These are phyloP conservation scores for Xylaria scruposa DNA, from an alignment of 495 filamentous ascomycete species.

Conservation along the genomic window DNA sequence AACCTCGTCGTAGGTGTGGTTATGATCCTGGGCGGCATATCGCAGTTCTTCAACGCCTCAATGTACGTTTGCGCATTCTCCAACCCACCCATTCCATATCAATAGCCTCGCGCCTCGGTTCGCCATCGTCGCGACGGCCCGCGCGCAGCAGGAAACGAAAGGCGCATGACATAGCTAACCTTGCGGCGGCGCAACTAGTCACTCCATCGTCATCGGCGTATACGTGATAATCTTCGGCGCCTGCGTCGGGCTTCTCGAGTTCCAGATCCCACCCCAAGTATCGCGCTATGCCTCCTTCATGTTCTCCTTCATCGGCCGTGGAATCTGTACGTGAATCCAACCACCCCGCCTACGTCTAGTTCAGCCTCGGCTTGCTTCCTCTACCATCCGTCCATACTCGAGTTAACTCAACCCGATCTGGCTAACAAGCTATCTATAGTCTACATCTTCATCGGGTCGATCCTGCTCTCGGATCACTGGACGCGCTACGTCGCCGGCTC, in stretches of 20 bases:
- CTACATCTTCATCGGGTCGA: constrained; percentile 93
- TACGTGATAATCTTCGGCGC: constrained; percentile 93
- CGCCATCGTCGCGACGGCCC: neutral
- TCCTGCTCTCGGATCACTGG: constrained; percentile 69
- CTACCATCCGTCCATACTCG: neutral
- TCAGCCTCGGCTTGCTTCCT: neutral
- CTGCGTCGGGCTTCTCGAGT: constrained; percentile 75
- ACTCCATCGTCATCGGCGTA: constrained; percentile 74
- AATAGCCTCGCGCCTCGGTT: neutral
- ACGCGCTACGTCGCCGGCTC: constrained; percentile 70
- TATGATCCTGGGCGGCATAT: constrained; percentile 89
- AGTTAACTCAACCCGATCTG: neutral
- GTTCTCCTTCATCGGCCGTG: constrained; percentile 95
- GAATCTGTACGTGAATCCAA: constrained; percentile 74
- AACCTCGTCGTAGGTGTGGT: constrained; percentile 88
- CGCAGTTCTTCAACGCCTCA: constrained; percentile 75
- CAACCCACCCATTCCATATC: neutral
- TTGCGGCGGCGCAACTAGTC: constrained; percentile 44
- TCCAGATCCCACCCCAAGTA: constrained; percentile 92
- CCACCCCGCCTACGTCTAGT: neutral
- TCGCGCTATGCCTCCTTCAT: constrained; percentile 95
- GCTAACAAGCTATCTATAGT: constrained; percentile 57
- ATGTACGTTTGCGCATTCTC: constrained; percentile 54
- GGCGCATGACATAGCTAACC: constrained; percentile 17
- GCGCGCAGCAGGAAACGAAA: neutral